These are phyloP conservation scores for Fonsecaea pugnacius DNA, from an alignment of 2,329 filamentous ascomycete genomes.

Conservation along the genomic window DNA sequence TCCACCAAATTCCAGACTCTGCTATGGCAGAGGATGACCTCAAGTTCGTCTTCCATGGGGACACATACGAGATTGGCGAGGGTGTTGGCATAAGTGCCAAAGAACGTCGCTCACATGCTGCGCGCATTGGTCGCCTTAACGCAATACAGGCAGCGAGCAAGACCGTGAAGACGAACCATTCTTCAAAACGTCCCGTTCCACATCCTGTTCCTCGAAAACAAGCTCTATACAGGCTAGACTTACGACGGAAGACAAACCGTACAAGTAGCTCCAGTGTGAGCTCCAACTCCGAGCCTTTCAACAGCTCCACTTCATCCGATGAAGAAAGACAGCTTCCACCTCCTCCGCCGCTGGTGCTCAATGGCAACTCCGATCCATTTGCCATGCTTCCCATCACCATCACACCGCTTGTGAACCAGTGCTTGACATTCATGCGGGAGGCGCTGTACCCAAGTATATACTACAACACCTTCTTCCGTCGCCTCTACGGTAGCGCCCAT, in stretches of 20 bases:
- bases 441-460: conserved; percentile 9
- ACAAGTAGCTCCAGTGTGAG: background rate
- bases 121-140: background rate
- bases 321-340: background rate
- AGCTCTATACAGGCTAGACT: conserved; percentile 2
- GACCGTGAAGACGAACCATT: background rate
- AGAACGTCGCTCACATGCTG: conserved; percentile 9
- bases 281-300: background rate
- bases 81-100: background rate
- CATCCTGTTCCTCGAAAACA: background rate
- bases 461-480: conserved; percentile 9
- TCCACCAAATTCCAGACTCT: background rate
- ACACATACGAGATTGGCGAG: background rate
- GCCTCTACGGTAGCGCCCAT: background rate
- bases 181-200: background rate
- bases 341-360: conserved; percentile 6
- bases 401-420: conserved; percentile 8
- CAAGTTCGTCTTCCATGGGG: background rate
- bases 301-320: background rate
- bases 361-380: conserved; percentile 15
- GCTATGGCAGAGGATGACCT: background rate
- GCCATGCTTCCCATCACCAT: conserved; percentile 1
- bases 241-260: background rate
- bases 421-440: conserved; percentile 8
- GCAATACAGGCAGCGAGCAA: background rate